phyloP scores from a whole-genome alignment of 306 rosid genomes.

The Dicorynia guianensis region DNA sequence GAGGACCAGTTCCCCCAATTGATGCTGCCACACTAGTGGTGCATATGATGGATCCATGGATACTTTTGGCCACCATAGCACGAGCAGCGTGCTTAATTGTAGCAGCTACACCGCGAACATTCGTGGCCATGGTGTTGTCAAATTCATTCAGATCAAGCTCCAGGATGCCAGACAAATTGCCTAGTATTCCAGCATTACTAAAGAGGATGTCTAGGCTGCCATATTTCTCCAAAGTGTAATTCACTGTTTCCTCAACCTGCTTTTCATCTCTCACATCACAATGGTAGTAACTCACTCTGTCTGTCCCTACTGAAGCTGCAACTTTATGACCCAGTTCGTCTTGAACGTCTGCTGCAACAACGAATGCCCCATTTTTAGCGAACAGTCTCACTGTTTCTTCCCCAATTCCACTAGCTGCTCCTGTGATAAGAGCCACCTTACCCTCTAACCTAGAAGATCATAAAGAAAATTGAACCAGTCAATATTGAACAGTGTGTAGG shows the following conservation, averaged over 20 bases:
- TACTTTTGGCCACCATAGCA: conserved; percentile 66
- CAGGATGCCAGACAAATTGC: conserved; percentile 60
- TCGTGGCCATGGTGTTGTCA: conserved; percentile 67
- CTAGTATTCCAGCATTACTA: conserved; percentile 87
- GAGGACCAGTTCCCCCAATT: conserved; percentile 74
- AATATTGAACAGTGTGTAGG: background rate
- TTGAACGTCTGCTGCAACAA: conserved; percentile 78
- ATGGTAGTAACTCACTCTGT: conserved; percentile 63
- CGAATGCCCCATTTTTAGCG: conserved; percentile 66
- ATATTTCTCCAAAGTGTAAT: conserved; percentile 59
- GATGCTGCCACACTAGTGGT: conserved; percentile 77
- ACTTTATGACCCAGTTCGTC: conserved; percentile 71
- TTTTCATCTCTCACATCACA: conserved; percentile 88
- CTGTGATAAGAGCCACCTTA: conserved; percentile 83
- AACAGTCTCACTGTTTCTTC: conserved; percentile 74
- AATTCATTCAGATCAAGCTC: conserved; percentile 72
- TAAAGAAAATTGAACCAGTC: background rate
- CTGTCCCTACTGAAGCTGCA: conserved; percentile 57
- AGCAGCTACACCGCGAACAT: conserved; percentile 73
- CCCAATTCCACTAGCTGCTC: conserved; percentile 92
- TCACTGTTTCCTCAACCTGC: conserved; percentile 66
- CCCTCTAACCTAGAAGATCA: conserved; percentile 66
- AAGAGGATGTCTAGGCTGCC: conserved; percentile 73
- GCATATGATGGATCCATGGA: conserved; percentile 77
- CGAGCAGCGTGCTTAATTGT: conserved; percentile 76